Conservation (phyloP, 192 early-diverging fungal genomes). For the Endogone sp. region DNA sequence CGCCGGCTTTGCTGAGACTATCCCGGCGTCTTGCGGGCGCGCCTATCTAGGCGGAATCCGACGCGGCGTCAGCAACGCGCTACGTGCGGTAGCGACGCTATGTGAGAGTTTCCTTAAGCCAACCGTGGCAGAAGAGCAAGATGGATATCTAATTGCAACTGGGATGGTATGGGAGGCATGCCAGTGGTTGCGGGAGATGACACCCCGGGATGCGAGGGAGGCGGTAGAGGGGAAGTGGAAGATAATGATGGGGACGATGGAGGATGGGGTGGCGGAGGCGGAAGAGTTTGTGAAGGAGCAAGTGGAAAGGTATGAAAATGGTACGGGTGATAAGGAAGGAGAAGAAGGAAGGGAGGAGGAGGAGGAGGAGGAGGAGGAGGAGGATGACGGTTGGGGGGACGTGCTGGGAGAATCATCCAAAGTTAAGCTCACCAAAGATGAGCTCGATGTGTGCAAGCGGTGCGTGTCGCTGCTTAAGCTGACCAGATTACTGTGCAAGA, state of each 20-base stretch:
- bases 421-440: constrained; percentile 19
- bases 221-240: constrained; percentile 39
- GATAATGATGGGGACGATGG: constrained; percentile 28
- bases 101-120: constrained; percentile 32
- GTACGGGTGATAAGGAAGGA: constrained; percentile 16
- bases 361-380: constrained; percentile 18
- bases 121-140: constrained; percentile 26
- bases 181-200: constrained; percentile 26
- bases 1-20: constrained; percentile 32
- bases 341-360: constrained; percentile 24
- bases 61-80: constrained; percentile 22
- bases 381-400: constrained; percentile 33
- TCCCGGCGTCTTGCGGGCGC: constrained; percentile 34
- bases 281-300: constrained; percentile 30
- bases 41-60: constrained; percentile 25
- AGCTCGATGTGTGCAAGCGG: constrained; percentile 28
- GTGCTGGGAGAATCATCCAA: constrained; percentile 15
- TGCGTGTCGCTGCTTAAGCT: constrained; percentile 31
- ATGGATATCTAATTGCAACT: constrained; percentile 27
- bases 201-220: constrained; percentile 25
- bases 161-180: constrained; percentile 41
- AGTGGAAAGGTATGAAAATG: constrained; percentile 19
- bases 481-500: constrained; percentile 8
- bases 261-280: constrained; percentile 35
- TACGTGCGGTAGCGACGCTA: constrained; percentile 30